Evolutionary conservation across 2,329 filamentous ascomycete species (phyloP), one percentile per base, ranked within the genome.

Genomic region (Pseudocercospora vitis): DNA sequence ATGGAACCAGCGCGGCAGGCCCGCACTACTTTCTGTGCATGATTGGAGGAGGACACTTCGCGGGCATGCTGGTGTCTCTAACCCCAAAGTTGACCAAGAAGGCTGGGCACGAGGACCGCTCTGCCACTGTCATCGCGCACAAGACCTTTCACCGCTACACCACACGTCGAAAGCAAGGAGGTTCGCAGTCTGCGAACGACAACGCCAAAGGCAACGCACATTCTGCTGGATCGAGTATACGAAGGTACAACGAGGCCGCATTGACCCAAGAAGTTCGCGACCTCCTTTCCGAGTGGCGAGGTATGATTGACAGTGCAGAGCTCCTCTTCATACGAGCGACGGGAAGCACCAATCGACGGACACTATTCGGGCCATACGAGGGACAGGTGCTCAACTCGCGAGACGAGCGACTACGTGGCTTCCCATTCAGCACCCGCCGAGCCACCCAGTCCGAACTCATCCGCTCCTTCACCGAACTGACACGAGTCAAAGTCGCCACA

Each of bases 61-160:
- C 94, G 0, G 94, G 89, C 47, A 97, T 97, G 91, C 79, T 97
- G 8, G 88, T 99, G 8, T 91, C 91, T 0, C 79, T 97, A 3
- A 84, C 89, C 0, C 91, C 94, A 0, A 88, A 91, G 58, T 77
- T 87, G 49, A 82, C 83, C 31, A 92, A 89, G 68, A 83, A 83
- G 48, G 75, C 80, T 12, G 87, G 88, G 0, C 79, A 87, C 1
- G 82, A 95, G 68, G 91, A 95, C 61, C 81, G 89, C 49, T 88
- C 95, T 66, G 90, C 92, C 4, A 87, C 87, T 0, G 89, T 97
- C 0, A 80, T 96, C 39, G 92, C 91, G 0, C 92, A 97, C 73
- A 99, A 99, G 76, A 96, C 92, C 0, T 99, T 97, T 71, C 95
- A 99, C 71, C 83, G 94, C 53, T 99, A 99, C 69, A 99, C 95